Base-by-base conservation (phyloP, 805 yeast genomes). In the Yamadazyma ubonensis region DNA sequence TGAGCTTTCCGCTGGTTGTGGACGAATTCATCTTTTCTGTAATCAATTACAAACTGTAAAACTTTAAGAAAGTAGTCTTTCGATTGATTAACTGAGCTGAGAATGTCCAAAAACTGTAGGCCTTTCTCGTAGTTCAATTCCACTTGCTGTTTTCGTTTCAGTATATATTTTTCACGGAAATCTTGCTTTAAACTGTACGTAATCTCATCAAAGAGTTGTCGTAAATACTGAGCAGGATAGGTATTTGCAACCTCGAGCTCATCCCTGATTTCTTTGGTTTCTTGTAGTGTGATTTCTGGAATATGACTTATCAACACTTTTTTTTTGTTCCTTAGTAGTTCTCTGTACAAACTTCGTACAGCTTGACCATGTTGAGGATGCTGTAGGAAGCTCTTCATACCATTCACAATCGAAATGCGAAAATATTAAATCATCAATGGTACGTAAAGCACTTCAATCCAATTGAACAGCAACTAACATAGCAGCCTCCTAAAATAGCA, bases 261-360 rank as follows among this genome's bases (percentile, higher is more conserved):
- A 33, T 25, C 28, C 18, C 23, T 23, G 12, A 39, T 9, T 18
- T 39, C 38, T 4, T 34, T n/a, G 9, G 7, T 17, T 7, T 34
- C 15, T 12, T 33, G 26, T 4, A 16, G 19, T 2, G 35, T 4
- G 11, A 17, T 12, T 3, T 19, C 28, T 7, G 42, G 42, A 6
- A 39, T 15, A 6, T 4, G 8, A 9, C 19, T 9, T 10, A 6
- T 10, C 12, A 10, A 29, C 6, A 39, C 14, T 12, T 16, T 21
- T 2, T 12, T 22, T n/a, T n/a, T 15, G 10, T 34, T 36, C 22
- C 45, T 37, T 17, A 52, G 20, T 6, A 48, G 21, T 2, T 30
- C 35, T 34, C 39, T 39, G 35, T 46, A 52, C 21, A 52, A 37
- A 3, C 44, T 33, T 25, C 43, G 21, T n/a, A 42, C 36, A n/a